Percentiles rank a stretch among this genome's conserved stretches.
Evolutionary conservation across 1,284 basidiomycete species (phyloP).

Genomic region (Sporisorium scitamineum): DNA sequence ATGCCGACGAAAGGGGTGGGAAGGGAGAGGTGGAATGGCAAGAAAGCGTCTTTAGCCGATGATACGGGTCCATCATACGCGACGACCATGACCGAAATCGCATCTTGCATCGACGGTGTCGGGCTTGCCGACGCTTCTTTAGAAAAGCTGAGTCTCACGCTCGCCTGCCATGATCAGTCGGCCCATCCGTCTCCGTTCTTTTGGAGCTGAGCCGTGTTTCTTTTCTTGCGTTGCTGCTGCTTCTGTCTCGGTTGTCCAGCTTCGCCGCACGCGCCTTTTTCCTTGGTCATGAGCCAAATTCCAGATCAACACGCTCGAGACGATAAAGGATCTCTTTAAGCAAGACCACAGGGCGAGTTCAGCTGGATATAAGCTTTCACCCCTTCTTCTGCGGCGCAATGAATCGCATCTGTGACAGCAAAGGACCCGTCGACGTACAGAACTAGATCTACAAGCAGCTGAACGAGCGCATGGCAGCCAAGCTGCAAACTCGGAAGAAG

Average conservation of each 20-base stretch:
- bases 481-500: background rate
- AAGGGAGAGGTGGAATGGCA: background rate
- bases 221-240: background rate
- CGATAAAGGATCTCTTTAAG: no score
- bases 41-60: constrained; percentile 1
- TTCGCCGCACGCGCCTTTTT: constrained; percentile 8
- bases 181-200: background rate
- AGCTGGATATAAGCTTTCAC: no score
- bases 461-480: background rate
- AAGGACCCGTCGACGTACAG: no score
- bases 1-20: background rate
- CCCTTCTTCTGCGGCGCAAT: background rate
- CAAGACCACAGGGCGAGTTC: background rate
- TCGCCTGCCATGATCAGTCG: background rate
- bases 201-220: background rate
- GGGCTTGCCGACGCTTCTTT: constrained; percentile 1
- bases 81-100: constrained; percentile 1
- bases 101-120: background rate
- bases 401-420: background rate
- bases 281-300: background rate
- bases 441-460: background rate
- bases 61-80: constrained; percentile 6
- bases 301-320: background rate
- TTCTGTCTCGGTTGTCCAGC: background rate
- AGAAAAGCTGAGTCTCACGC: background rate